Percentiles rank a stretch among this genome's conserved stretches.
phyloP scores from a whole-genome alignment of 169 alveolate genomes.

The Plasmodium ovale region DNA sequence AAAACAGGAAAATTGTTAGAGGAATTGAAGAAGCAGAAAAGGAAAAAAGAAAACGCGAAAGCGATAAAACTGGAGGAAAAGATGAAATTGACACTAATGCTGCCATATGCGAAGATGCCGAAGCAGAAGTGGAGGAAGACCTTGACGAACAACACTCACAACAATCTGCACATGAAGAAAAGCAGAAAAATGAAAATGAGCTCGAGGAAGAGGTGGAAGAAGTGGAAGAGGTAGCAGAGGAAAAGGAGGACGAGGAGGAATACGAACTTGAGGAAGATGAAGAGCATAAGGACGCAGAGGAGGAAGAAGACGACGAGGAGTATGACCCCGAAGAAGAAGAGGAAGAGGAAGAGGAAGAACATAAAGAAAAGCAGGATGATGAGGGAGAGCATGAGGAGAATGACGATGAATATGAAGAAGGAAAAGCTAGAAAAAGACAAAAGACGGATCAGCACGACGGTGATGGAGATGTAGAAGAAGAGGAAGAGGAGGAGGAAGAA shows the following conservation, averaged over 20 bases:
- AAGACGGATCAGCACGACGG: slow-evolving; percentile 12
- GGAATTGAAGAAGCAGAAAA: neutral
- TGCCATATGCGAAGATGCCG: neutral
- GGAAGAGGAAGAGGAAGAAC: slow-evolving; percentile 5
- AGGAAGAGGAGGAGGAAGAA: neutral
- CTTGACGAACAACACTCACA: neutral
- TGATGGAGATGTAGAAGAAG: slow-evolving; percentile 36
- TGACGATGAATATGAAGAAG: neutral
- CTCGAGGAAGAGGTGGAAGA: neutral
- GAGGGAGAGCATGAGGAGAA: neutral
- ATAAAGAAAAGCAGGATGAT: neutral
- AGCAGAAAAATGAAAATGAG: neutral
- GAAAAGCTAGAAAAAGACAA: neutral
- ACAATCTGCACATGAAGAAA: neutral
- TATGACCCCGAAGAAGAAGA: neutral
- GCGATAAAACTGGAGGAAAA: neutral
- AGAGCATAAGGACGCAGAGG: neutral
- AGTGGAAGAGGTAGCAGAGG: slow-evolving; percentile 2
- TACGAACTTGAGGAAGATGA: neutral
- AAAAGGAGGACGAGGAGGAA: neutral
- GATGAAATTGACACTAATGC: slow-evolving; percentile 4
- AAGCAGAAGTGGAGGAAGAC: neutral
- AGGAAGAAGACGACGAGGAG: neutral
- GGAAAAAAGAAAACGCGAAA: neutral
- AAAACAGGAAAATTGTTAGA: neutral